Conservation (phyloP, 768 basidiomycete species). For the Rhizopogon roseolus region DNA sequence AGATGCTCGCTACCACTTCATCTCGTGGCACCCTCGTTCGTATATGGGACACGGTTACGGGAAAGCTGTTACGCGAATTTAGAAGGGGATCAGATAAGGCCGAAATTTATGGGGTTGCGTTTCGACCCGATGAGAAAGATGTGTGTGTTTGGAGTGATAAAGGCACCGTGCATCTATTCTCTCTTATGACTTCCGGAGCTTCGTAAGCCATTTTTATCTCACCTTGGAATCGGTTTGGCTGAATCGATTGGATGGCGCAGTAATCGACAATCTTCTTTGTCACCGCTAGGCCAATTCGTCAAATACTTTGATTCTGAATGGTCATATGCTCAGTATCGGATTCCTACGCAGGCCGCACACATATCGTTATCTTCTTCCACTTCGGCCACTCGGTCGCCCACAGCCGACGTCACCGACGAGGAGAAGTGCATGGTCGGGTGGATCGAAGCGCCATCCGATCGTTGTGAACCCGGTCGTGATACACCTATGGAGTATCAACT, state of each 20-base stretch:
- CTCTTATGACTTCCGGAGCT: constrained; percentile 58
- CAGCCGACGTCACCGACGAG: constrained; percentile 66
- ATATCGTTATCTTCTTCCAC: constrained; percentile 65
- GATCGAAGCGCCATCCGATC: constrained; percentile 50
- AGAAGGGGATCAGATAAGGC: constrained; percentile 87
- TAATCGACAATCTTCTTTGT: constrained; percentile 82
- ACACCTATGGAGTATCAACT: constrained; percentile 61
- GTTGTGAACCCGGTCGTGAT: constrained; percentile 21
- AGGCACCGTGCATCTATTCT: constrained; percentile 89
- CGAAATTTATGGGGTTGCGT: constrained; percentile 86
- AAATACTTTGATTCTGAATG: constrained; percentile 94
- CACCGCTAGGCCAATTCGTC: constrained; percentile 72
- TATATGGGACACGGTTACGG: constrained; percentile 75
- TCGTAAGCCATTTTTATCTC: constrained; percentile 44
- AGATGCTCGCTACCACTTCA: constrained; percentile 80
- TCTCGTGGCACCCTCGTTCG: constrained; percentile 80
- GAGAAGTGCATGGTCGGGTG: constrained; percentile 87
- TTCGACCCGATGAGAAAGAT: constrained; percentile 81
- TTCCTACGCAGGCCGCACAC: constrained; percentile 81
- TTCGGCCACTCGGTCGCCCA: constrained; percentile 48
- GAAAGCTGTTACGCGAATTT: constrained; percentile 74
- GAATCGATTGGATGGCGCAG: constrained; percentile 31
- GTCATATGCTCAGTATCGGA: constrained; percentile 91
- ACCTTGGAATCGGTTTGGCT: constrained; percentile 1
- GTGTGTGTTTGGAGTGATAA: constrained; percentile 94